phyloP scores from a whole-genome alignment of 148 eudicot genomes.

The Silene conica region DNA sequence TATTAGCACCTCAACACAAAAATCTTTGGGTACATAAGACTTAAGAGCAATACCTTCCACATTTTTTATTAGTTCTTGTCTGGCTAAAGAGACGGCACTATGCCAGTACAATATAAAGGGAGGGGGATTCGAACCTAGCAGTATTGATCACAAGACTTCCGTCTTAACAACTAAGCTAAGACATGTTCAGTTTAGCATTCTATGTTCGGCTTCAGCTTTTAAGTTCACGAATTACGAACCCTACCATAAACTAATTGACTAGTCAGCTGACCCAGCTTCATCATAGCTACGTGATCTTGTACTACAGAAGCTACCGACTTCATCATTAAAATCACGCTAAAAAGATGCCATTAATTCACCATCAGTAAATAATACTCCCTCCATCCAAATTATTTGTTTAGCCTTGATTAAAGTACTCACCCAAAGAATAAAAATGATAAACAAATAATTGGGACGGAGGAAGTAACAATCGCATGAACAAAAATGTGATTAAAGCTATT shows the following conservation, averaged over 20 bases:
- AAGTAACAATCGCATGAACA: too few species aligned
- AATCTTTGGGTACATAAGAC: neutral
- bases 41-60: neutral
- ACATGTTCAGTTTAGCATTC: too few species aligned
- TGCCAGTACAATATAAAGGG: neutral
- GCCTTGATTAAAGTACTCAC: too few species aligned
- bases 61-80: neutral
- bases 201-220: neutral
- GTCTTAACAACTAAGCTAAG: neutral
- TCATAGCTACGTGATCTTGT: constrained; percentile 21
- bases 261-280: constrained; percentile 19
- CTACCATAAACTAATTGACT: constrained; percentile 1
- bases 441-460: neutral
- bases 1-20: neutral
- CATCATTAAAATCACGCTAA: too few species aligned
- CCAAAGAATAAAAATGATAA: too few species aligned
- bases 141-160: neutral
- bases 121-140: neutral
- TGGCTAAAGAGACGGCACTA: too few species aligned
- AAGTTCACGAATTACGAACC: neutral
- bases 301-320: too few species aligned
- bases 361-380: neutral
- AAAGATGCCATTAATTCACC: too few species aligned
- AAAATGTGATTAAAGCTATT: too few species aligned
- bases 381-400: neutral